Conservation (phyloP, 352 stramenopile species). For the Nothophytophthora sp. region DNA sequence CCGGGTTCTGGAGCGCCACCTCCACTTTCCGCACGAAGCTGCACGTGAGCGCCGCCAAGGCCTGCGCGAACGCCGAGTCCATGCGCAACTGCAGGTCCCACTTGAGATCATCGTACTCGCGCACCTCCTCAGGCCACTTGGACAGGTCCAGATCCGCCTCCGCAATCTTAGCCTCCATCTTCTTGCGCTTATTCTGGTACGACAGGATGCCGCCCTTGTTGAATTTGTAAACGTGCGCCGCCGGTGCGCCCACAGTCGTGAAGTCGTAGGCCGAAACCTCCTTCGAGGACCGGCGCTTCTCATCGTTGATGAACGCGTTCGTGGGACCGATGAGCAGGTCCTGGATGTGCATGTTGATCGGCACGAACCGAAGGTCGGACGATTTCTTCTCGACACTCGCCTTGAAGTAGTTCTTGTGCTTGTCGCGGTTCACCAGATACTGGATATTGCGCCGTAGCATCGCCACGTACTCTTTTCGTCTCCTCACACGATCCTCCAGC, state of each 20-base stretch:
- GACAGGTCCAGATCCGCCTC: slow-evolving; percentile 69
- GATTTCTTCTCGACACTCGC: slow-evolving; percentile 88
- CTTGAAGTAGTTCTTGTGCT: slow-evolving; percentile 91
- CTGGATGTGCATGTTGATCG: slow-evolving; percentile 89
- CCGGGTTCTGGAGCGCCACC: slow-evolving; percentile 77
- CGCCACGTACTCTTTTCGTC: slow-evolving; percentile 82
- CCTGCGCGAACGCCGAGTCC: slow-evolving; percentile 81
- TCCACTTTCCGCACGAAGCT: slow-evolving; percentile 89
- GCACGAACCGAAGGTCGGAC: slow-evolving; percentile 78
- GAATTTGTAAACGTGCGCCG: slow-evolving; percentile 88
- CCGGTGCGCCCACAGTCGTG: slow-evolving; percentile 79
- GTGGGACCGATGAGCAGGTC: slow-evolving; percentile 82
- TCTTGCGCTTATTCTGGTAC: slow-evolving; percentile 76
- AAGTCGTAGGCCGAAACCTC: slow-evolving; percentile 86
- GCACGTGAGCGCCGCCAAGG: slow-evolving; percentile 67
- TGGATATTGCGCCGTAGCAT: slow-evolving; percentile 85
- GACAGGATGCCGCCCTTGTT: slow-evolving; percentile 86
- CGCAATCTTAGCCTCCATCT: slow-evolving; percentile 76
- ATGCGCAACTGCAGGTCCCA: slow-evolving; percentile 87
- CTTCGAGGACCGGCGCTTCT: slow-evolving; percentile 72
- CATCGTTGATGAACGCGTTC: slow-evolving; percentile 86
- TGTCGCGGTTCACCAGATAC: slow-evolving; percentile 85
- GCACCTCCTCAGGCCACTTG: slow-evolving; percentile 82
- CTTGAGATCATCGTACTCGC: slow-evolving; percentile 83
- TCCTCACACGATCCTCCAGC: slow-evolving; percentile 77